Base-by-base conservation (phyloP, 1,139 yeast genomes). In the Lodderomyces oxycetoniae region DNA sequence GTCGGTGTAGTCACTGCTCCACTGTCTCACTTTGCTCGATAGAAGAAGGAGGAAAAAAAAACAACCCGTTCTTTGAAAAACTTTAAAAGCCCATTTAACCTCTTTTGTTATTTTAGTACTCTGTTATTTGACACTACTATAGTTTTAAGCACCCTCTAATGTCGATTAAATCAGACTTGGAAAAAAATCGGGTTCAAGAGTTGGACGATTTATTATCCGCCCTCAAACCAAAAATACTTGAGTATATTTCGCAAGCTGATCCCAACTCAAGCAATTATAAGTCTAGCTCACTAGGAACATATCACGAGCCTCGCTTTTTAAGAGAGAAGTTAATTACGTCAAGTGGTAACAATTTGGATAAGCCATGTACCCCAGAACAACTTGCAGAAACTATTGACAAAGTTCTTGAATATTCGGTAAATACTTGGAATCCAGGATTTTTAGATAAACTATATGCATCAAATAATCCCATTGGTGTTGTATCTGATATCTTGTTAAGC, bases 381-480 rank as follows among this genome's bases (percentile, higher is more conserved):
- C 61, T 83, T 4, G 55, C 72, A 30, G 53, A 54, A 3, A 65
- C 74, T 10, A 69, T 83, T 34, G 82, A 82, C 44, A 59, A 66
- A 30, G 75, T 86, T 2, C 59, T 86, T 41, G 59, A 73, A 32
- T 74, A 79, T 49, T 81, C 93, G 0, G 88, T 84, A 26, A 84
- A 80, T 39, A 86, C 95, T 0, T 86, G 95, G 95, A 83, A 81
- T 49, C 82, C 85, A 0, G 94, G 94, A 2, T 86, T 86, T 48
- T 59, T 86, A 61, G 95, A 86, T 55, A 86, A 86, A 55, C 63
- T 86, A 39, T 86, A 85, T 49, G 95, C 94, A 0, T 76, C 87
- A 19, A 84, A 86, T 27, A 85, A 85, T 53, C 91, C 95, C 2
- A 80, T 84, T 32, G 95, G 95, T 3, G 77, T 86, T 5, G 69